These are phyloP conservation scores for Aspergillus sp. DNA, from an alignment of 2,329 filamentous ascomycete species.

Conservation along the genomic window DNA sequence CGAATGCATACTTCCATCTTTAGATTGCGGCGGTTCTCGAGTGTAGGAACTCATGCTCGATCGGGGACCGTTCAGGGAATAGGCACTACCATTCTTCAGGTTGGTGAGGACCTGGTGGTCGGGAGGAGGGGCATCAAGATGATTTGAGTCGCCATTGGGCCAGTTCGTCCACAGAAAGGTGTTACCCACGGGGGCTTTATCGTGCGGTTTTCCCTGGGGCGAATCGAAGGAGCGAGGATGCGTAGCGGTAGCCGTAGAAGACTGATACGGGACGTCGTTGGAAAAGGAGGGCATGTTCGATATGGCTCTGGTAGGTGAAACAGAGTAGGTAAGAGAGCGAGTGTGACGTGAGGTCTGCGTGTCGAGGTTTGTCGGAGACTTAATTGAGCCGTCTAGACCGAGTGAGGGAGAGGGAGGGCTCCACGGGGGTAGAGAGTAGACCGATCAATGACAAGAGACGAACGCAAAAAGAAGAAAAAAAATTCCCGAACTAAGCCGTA, in stretches of 20 bases:
- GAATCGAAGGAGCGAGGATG: conserved; percentile 37
- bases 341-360: conserved; percentile 29
- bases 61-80: conserved; percentile 55
- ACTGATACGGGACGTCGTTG: conserved; percentile 29
- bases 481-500: conserved; percentile 9
- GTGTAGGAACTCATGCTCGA: conserved; percentile 41
- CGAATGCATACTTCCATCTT: conserved; percentile 48
- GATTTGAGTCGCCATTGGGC: conserved; percentile 38
- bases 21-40: conserved; percentile 35
- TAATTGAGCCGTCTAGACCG: too few relatives aligned
- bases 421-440: background rate
- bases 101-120: conserved; percentile 35
- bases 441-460: conserved; percentile 4
- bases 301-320: too few relatives aligned
- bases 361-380: too few relatives aligned
- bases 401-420: too few relatives aligned
- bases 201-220: conserved; percentile 37
- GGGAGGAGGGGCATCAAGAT: conserved; percentile 32
- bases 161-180: conserved; percentile 45
- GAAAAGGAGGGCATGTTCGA: conserved; percentile 36
- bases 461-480: conserved; percentile 3
- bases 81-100: conserved; percentile 53
- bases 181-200: conserved; percentile 40
- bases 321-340: background rate
- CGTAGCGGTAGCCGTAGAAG: conserved; percentile 26